Percentiles rank a stretch among this genome's conserved stretches.
phyloP scores from a whole-genome alignment of 2,329 filamentous ascomycete genomes.

The Phialophora expanda region DNA sequence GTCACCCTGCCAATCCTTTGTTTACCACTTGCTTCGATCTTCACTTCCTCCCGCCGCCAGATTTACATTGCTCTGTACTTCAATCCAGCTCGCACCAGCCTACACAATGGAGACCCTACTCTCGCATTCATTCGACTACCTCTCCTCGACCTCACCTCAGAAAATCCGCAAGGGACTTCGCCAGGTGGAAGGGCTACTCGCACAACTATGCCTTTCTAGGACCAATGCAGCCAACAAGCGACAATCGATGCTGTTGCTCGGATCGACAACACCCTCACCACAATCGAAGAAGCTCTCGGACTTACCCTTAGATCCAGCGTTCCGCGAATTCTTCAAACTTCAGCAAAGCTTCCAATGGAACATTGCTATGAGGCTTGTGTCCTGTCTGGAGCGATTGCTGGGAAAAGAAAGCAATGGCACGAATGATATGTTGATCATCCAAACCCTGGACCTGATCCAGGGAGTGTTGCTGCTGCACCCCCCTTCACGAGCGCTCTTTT shows the following conservation, averaged over 20 bases:
- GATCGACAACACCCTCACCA: constrained; percentile 45
- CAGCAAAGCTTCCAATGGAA: constrained; percentile 99
- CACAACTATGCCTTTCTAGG: constrained; percentile 84
- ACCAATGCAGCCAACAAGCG: constrained; percentile 49
- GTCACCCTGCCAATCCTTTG: constrained; percentile 15
- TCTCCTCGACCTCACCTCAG: constrained; percentile 85
- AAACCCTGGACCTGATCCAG: constrained; percentile 85
- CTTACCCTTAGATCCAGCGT: constrained; percentile 81
- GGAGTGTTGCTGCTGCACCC: constrained; percentile 87
- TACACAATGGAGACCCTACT: constrained; percentile 82
- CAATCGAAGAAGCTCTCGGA: constrained; percentile 69
- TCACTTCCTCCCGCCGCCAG: neutral
- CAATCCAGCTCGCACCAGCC: neutral
- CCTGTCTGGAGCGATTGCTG: constrained; percentile 82
- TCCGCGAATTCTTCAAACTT: constrained; percentile 92
- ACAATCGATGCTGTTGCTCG: constrained; percentile 49
- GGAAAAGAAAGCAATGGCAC: constrained; percentile 80
- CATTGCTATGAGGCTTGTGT: constrained; percentile 82
- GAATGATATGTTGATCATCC: constrained; percentile 86
- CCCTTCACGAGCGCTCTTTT: constrained; percentile 84
- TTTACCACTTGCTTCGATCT: constrained; percentile 5
- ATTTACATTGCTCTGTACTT: neutral
- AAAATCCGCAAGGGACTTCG: constrained; percentile 93
- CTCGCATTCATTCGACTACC: constrained; percentile 92
- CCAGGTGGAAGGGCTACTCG: constrained; percentile 90